phyloP scores from a whole-genome alignment of 2,329 filamentous ascomycete genomes.

The Ceratocystis ficicola region DNA sequence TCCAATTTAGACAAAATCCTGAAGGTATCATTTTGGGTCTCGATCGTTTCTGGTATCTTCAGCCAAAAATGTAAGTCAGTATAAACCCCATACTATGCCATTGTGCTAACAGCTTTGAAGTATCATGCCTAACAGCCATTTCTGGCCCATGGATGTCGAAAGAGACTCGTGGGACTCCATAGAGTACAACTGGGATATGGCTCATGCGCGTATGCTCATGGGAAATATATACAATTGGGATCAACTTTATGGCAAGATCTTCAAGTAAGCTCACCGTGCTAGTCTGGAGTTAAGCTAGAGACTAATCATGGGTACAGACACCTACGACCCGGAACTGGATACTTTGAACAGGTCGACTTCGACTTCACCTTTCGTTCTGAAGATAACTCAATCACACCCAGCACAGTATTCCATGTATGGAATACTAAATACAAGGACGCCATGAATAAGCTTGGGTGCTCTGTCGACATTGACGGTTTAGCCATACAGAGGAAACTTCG shows the following conservation, averaged over 20 bases:
- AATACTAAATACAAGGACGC: slow-evolving; percentile 54
- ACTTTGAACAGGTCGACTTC: slow-evolving; percentile 80
- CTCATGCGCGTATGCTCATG: slow-evolving; percentile 67
- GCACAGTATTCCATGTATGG: slow-evolving; percentile 55
- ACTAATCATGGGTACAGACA: slow-evolving; percentile 41
- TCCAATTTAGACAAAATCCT: slow-evolving; percentile 18
- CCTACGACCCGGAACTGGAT: slow-evolving; percentile 61
- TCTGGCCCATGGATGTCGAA: slow-evolving; percentile 66
- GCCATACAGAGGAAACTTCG: slow-evolving; percentile 39
- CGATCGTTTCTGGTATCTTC: slow-evolving; percentile 32
- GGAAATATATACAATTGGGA: slow-evolving; percentile 70
- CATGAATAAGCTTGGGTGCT: slow-evolving; percentile 52
- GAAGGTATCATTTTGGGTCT: slow-evolving; percentile 30
- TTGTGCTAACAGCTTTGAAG: slow-evolving; percentile 33
- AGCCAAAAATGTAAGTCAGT: slow-evolving; percentile 31
- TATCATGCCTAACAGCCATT: slow-evolving; percentile 57
- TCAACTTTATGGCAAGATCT: slow-evolving; percentile 58
- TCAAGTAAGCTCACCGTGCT: slow-evolving; percentile 39
- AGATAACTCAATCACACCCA: slow-evolving; percentile 45
- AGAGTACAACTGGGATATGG: slow-evolving; percentile 58
- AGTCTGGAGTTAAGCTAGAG: neutral
- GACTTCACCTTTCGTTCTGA: slow-evolving; percentile 67
- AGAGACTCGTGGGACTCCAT: slow-evolving; percentile 46
- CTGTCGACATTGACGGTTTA: slow-evolving; percentile 45
- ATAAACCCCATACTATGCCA: neutral